A percentile compares a stretch with the other conserved stretches of the same genome.
phyloP scores from a whole-genome alignment of 495 filamentous ascomycete species.

The Rostrohypoxylon terebratum region DNA sequence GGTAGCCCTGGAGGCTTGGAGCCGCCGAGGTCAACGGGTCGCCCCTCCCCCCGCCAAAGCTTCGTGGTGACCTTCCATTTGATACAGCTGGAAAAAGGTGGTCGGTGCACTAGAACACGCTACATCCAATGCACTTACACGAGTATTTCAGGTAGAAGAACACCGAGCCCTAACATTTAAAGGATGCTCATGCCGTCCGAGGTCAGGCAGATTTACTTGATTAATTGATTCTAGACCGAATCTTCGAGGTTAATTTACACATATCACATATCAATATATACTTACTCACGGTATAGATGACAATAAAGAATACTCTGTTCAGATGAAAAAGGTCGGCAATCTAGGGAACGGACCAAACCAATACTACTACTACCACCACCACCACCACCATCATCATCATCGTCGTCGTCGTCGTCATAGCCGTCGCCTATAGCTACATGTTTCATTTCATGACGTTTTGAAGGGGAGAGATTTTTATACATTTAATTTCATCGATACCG shows the following conservation, averaged over 20 bases:
- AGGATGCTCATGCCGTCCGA: background rate
- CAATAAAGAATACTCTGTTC: too few species aligned
- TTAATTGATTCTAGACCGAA: background rate
- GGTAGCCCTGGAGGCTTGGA: conserved; percentile 2
- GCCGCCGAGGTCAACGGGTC: conserved; percentile 35
- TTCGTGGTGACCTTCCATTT: conserved; percentile 45
- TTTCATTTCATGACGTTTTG: background rate
- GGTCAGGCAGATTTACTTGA: background rate
- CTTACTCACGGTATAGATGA: too few species aligned
- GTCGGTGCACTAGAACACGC: conserved; percentile 13
- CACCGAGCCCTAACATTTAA: conserved; percentile 3
- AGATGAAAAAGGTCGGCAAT: too few species aligned
- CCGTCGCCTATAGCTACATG: background rate
- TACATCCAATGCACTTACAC: conserved; percentile 8
- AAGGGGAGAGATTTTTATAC: conserved; percentile 32
- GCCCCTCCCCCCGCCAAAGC: conserved; percentile 28
- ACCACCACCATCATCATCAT: too few species aligned
- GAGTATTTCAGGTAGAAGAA: background rate
- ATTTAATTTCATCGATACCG: conserved; percentile 24
- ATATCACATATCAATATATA: too few species aligned
- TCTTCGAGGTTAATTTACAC: too few species aligned
- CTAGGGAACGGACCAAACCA: background rate
- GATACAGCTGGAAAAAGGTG: conserved; percentile 5
- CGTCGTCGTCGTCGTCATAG: too few species aligned
- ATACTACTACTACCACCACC: too few species aligned